Conservation (phyloP, 345 rosid genomes). For the Erysimum cheiranthoides region DNA sequence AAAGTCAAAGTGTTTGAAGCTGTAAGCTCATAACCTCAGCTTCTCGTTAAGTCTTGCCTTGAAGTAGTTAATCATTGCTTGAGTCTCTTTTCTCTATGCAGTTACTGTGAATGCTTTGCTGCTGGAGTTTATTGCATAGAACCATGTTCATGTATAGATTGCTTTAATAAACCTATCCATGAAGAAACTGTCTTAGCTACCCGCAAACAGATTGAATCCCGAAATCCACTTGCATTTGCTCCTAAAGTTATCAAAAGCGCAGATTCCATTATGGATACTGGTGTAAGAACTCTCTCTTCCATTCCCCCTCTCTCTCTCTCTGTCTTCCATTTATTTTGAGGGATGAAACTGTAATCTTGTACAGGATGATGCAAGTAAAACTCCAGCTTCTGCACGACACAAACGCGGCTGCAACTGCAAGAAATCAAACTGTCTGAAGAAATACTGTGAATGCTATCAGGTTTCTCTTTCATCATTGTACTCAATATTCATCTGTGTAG, state of each 20-base stretch:
- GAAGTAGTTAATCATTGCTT: conserved; percentile 1
- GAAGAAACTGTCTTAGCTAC: conserved; percentile 94
- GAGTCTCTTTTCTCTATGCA: conserved; percentile 44
- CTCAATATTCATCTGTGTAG: conserved; percentile 2
- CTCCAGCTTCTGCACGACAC: conserved; percentile 98
- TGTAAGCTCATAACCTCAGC: conserved; percentile 58
- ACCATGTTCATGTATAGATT: conserved; percentile 92
- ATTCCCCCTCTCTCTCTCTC: conserved; percentile 14
- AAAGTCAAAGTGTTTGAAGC: conserved; percentile 96
- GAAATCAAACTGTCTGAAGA: conserved; percentile 91
- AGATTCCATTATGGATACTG: conserved; percentile 63
- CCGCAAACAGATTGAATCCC: conserved; percentile 92
- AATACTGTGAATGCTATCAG: conserved; percentile 99
- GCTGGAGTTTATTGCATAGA: conserved; percentile 97
- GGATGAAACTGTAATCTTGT: conserved; percentile 4
- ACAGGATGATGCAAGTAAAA: conserved; percentile 81
- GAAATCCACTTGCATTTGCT: conserved; percentile 98
- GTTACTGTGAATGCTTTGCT: conserved; percentile 99
- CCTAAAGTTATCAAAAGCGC: conserved; percentile 85
- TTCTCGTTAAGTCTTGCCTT: conserved; percentile 19
- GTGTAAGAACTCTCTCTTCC: conserved; percentile 55
- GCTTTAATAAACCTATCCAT: conserved; percentile 93
- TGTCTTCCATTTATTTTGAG: conserved; percentile 12
- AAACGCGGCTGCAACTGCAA: conserved; percentile 98
- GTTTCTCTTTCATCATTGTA: conserved; percentile 49